Conservation (phyloP, 768 basidiomycete genomes). For the Panaeolus cyanescens region DNA sequence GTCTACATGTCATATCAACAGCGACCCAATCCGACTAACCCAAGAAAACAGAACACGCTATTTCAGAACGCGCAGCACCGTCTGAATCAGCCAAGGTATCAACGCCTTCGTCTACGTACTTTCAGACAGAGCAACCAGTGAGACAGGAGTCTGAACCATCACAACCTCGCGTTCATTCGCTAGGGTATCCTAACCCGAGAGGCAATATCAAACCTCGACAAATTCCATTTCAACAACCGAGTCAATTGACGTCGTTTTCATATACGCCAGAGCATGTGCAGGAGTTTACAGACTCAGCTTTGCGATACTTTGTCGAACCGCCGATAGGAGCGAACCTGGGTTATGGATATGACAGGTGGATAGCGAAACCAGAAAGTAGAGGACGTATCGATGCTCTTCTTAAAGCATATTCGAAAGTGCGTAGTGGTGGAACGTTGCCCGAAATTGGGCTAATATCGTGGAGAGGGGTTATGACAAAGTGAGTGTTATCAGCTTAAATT, state of each 20-base stretch:
- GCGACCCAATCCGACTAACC: not conserved
- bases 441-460: constrained; percentile 67
- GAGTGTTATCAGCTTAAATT: constrained; percentile 16
- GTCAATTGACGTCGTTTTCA: constrained; percentile 70
- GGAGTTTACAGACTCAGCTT: constrained; percentile 65
- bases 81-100: not conserved
- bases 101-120: not conserved
- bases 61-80: not conserved
- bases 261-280: constrained; percentile 58
- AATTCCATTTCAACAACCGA: constrained; percentile 70
- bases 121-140: not conserved
- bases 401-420: constrained; percentile 49
- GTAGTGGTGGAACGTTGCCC: constrained; percentile 22
- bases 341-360: constrained; percentile 76
- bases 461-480: constrained; percentile 89
- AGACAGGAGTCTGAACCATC: not conserved
- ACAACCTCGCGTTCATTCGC: not conserved
- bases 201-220: constrained; percentile 13
- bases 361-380: constrained; percentile 61
- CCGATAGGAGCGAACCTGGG: constrained; percentile 65
- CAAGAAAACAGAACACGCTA: not conserved
- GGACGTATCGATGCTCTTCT: constrained; percentile 73
- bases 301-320: constrained; percentile 73
- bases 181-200: constrained; percentile 16
- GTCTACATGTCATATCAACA: not conserved